These are phyloP conservation scores for Coemansia sp. DNA, from an alignment of 192 early-diverging fungal species.

Conservation along the genomic window DNA sequence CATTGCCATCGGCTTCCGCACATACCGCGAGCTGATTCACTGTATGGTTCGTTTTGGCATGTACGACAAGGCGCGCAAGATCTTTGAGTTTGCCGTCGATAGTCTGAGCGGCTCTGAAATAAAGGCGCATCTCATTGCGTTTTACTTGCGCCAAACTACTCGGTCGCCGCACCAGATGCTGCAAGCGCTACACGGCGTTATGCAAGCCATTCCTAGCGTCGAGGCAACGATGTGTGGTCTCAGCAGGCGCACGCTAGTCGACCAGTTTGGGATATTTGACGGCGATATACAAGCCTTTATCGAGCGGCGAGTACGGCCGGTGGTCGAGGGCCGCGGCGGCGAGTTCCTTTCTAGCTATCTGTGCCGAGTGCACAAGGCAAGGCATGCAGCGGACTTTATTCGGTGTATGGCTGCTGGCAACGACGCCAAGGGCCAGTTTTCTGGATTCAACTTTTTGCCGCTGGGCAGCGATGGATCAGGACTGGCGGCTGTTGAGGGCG, in stretches of 20 bases:
- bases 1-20: conserved; percentile 20
- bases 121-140: conserved; percentile 26
- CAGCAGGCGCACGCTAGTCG: conserved; percentile 21
- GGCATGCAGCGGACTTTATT: conserved; percentile 35
- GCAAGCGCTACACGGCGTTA: conserved; percentile 18
- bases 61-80: conserved; percentile 44
- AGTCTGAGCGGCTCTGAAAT: conserved; percentile 18
- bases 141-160: conserved; percentile 33
- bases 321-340: conserved; percentile 17
- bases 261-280: conserved; percentile 46
- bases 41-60: conserved; percentile 40
- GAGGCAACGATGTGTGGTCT: conserved; percentile 11
- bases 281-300: conserved; percentile 39
- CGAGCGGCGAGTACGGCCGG: conserved; percentile 12
- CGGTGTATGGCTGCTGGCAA: conserved; percentile 37
- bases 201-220: conserved; percentile 14
- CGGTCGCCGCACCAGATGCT: conserved; percentile 31
- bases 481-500: conserved; percentile 27
- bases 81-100: conserved; percentile 47
- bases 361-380: conserved; percentile 21
- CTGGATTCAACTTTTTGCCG: conserved; percentile 45
- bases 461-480: conserved; percentile 21
- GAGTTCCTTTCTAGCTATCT: conserved; percentile 26
- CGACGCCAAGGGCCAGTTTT: conserved; percentile 35
- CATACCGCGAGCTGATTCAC: conserved; percentile 48